Evolutionary conservation across 352 stramenopile genomes (phyloP).

Genomic region (Pythium biforme): DNA sequence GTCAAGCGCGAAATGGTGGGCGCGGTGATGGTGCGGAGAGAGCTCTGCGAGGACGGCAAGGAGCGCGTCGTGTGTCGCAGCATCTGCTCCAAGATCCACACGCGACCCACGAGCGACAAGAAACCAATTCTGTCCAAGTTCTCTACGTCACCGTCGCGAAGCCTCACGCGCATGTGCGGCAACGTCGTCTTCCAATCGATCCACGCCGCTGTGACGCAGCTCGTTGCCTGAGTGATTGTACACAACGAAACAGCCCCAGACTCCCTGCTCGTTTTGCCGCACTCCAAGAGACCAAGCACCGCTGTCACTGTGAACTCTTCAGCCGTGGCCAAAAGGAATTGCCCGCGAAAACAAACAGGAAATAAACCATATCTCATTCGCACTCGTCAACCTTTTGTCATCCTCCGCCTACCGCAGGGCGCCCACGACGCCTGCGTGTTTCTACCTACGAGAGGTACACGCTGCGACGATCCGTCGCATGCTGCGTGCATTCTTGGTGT

Average conservation of each 20-base stretch:
- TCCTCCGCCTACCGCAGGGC: too few relatives aligned
- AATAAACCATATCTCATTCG: background rate
- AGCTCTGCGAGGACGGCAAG: slow-evolving; percentile 29
- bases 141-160: slow-evolving; percentile 13
- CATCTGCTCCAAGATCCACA: slow-evolving; percentile 58
- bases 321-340: background rate
- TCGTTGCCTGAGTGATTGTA: slow-evolving; percentile 1
- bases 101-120: background rate
- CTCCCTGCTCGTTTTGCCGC: background rate
- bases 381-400: background rate
- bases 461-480: background rate
- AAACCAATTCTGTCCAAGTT: slow-evolving; percentile 21
- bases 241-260: too few relatives aligned
- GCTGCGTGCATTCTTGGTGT: background rate
- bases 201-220: slow-evolving; percentile 24
- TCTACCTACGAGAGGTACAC: background rate
- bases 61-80: slow-evolving; percentile 49
- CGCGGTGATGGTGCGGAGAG: slow-evolving; percentile 20
- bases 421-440: too few relatives aligned
- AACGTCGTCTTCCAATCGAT: slow-evolving; percentile 46
- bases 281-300: background rate
- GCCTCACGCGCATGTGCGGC: slow-evolving; percentile 34
- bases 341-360: too few relatives aligned
- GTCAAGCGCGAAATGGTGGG: slow-evolving; percentile 30
- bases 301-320: background rate